These are phyloP conservation scores for Cladosporium sp. DNA, from an alignment of 2,329 filamentous ascomycete species.

Conservation along the genomic window DNA sequence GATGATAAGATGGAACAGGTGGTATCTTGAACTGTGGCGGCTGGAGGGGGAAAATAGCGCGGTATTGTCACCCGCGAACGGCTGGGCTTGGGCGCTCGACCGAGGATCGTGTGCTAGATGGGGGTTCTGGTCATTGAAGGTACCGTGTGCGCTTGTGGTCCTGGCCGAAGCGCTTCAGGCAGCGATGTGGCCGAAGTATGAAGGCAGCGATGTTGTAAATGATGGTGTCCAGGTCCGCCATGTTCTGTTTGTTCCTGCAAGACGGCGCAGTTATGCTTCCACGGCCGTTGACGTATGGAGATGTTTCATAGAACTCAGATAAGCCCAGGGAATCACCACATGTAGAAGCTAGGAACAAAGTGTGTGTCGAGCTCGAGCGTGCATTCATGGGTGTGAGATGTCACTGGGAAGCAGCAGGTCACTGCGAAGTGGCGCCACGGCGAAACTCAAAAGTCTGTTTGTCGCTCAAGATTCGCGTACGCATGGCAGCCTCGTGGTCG, in stretches of 20 bases:
- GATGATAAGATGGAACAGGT: slow-evolving; percentile 46
- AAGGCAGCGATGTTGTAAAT: slow-evolving; percentile 47
- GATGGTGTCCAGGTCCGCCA: slow-evolving; percentile 35
- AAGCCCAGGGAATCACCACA: background rate
- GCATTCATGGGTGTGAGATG: background rate
- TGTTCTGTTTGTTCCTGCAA: background rate
- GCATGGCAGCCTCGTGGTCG: background rate
- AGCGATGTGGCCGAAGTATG: too few species aligned
- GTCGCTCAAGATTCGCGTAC: background rate
- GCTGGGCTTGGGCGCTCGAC: background rate
- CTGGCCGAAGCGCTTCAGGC: background rate
- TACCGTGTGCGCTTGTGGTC: background rate
- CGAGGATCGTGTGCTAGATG: background rate
- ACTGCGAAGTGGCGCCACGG: background rate
- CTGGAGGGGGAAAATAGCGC: background rate
- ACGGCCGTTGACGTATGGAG: background rate
- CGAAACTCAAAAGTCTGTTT: background rate
- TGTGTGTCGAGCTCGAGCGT: background rate
- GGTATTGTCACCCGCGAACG: background rate
- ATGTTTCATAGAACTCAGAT: background rate
- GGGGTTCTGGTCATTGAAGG: background rate
- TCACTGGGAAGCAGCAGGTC: background rate
- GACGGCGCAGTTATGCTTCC: background rate
- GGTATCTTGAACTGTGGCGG: slow-evolving; percentile 35
- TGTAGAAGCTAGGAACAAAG: background rate